Evolutionary conservation across 129 eudicot genomes (phyloP).

Genomic region (Deinandra increscens): DNA sequence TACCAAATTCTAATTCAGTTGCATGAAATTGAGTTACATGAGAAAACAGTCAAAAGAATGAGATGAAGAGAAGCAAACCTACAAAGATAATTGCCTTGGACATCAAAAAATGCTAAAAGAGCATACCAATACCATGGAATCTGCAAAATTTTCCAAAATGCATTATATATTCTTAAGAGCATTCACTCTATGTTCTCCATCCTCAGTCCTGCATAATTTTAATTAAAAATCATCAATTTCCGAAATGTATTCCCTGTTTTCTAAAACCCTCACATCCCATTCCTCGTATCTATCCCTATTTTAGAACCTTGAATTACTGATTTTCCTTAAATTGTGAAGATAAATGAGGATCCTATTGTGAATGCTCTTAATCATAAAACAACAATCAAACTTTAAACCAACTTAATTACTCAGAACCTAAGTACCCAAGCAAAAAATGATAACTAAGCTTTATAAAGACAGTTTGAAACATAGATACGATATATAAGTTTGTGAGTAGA

Average conservation of each 20-base stretch:
- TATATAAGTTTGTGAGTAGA: neutral
- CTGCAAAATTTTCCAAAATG: slow-evolving; percentile 15
- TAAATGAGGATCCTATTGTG: too few species aligned
- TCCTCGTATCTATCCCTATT: too few species aligned
- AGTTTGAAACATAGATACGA: slow-evolving; percentile 8
- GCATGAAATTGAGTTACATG: neutral
- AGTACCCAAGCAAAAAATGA: neutral
- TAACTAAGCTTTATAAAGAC: too few species aligned
- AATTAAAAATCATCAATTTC: too few species aligned
- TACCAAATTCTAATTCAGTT: neutral
- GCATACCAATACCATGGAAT: slow-evolving; percentile 44
- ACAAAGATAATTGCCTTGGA: slow-evolving; percentile 84
- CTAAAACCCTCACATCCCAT: too few species aligned
- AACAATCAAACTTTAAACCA: neutral
- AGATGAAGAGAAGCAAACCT: slow-evolving; percentile 35
- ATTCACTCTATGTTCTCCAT: too few species aligned
- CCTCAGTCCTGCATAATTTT: too few species aligned
- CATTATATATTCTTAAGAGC: neutral
- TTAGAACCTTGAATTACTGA: too few species aligned
- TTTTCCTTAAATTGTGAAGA: too few species aligned
- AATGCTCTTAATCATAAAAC: too few species aligned
- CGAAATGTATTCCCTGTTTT: too few species aligned
- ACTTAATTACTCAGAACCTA: neutral
- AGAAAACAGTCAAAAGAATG: slow-evolving; percentile 1
- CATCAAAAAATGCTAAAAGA: slow-evolving; percentile 72